These are phyloP conservation scores for Suillus bovinus DNA, from an alignment of 768 basidiomycete species.

Conservation along the genomic window DNA sequence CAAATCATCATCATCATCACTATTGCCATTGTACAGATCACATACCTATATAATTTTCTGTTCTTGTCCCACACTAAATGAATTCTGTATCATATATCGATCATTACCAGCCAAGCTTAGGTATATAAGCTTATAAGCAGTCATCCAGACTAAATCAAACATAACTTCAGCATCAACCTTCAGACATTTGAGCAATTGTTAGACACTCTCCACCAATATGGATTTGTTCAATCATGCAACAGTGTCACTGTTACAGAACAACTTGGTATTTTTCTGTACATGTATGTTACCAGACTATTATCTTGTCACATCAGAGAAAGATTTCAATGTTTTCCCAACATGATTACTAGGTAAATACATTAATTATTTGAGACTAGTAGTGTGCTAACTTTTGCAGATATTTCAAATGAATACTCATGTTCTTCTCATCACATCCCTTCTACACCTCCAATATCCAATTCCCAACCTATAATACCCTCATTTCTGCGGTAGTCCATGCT, in stretches of 20 bases:
- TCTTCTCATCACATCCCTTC: too few species aligned
- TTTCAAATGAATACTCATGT: too few species aligned
- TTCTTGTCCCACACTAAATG: neutral
- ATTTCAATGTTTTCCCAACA: constrained; percentile 30
- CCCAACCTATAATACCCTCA: too few species aligned
- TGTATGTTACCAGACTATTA: constrained; percentile 13
- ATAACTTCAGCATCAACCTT: constrained; percentile 20
- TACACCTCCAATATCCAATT: too few species aligned
- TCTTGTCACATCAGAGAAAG: constrained; percentile 12
- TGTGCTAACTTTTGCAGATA: too few species aligned
- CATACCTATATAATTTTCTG: neutral
- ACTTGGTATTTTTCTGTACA: constrained; percentile 18
- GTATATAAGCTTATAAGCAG: constrained; percentile 24
- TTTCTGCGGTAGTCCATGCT: too few species aligned
- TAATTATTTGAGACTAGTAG: too few species aligned
- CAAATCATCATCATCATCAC: neutral
- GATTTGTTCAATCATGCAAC: constrained; percentile 5
- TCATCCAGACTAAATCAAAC: constrained; percentile 21
- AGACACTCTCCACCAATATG: constrained; percentile 5
- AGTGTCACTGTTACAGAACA: constrained; percentile 13
- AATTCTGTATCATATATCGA: neutral
- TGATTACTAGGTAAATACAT: constrained; percentile 33
- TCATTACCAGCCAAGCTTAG: constrained; percentile 25
- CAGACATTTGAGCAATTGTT: constrained; percentile 24
- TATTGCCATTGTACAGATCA: neutral